Conservation (phyloP, 2,329 filamentous ascomycete genomes). For the Diaporthe aspalathi region DNA sequence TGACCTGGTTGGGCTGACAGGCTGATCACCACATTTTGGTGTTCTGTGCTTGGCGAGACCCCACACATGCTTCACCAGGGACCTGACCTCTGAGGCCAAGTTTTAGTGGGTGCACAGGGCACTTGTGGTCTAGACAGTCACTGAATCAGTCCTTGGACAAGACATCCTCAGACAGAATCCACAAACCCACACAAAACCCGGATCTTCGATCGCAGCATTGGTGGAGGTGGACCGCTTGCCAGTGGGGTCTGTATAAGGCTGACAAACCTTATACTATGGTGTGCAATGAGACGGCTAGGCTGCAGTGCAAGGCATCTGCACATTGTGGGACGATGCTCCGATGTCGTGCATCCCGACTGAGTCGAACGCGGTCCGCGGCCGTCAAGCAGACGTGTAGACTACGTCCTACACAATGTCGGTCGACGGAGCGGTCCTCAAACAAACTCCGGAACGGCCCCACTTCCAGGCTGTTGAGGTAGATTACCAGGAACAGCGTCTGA, state of each 20-base stretch:
- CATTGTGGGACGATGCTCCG: background rate
- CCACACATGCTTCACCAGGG: background rate
- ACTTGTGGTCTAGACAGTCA: background rate
- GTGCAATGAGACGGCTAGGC: too few species aligned
- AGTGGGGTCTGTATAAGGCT: background rate
- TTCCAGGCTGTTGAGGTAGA: background rate
- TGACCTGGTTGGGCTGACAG: background rate
- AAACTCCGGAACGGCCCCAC: slow-evolving; percentile 4
- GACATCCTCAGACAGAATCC: background rate
- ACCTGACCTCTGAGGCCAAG: background rate
- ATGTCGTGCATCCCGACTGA: background rate
- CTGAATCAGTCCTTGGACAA: background rate
- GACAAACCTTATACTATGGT: too few species aligned
- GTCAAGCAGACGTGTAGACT: background rate
- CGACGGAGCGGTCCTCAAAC: background rate
- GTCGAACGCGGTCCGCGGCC: background rate
- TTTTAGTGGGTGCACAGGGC: background rate
- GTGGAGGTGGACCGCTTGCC: background rate
- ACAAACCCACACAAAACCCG: background rate
- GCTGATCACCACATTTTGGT: background rate
- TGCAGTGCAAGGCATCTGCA: background rate
- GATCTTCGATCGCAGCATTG: background rate
- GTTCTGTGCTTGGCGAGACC: background rate
- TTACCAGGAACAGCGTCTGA: background rate
- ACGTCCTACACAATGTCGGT: too few species aligned